Evolutionary conservation across 441 rosid genomes (phyloP).

Genomic region (Flueggea neowawraea): DNA sequence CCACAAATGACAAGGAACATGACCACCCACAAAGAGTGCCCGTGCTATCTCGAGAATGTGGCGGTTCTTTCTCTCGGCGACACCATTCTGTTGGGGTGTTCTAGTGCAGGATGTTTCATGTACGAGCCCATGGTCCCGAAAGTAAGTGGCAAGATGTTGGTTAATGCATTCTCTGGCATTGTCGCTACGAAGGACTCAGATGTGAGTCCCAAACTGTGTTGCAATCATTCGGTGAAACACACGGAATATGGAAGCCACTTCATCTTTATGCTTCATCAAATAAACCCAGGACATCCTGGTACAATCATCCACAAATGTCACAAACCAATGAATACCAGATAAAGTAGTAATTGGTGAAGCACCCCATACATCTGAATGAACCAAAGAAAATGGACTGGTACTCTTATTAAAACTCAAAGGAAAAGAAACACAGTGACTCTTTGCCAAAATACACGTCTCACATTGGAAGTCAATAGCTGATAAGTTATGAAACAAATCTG

Average conservation of each 20-base stretch:
- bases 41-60: background rate
- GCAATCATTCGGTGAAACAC: background rate
- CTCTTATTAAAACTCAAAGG: background rate
- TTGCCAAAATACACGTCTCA: background rate
- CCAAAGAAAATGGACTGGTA: background rate
- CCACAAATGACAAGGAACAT: background rate
- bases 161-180: slow-evolving; percentile 5
- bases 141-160: background rate
- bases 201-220: background rate
- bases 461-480: too few relatives aligned
- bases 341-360: background rate
- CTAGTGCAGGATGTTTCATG: background rate
- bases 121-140: background rate
- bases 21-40: background rate
- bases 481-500: too few relatives aligned
- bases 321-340: background rate
- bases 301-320: slow-evolving; percentile 1
- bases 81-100: background rate
- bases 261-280: background rate
- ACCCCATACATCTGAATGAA: background rate
- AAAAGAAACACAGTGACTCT: background rate
- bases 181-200: background rate
- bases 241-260: background rate
- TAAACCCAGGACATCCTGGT: slow-evolving; percentile 2
- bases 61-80: background rate